Evolutionary conservation across 2,329 filamentous ascomycete genomes (phyloP).

Genomic region (Calonectria multiphialidica): DNA sequence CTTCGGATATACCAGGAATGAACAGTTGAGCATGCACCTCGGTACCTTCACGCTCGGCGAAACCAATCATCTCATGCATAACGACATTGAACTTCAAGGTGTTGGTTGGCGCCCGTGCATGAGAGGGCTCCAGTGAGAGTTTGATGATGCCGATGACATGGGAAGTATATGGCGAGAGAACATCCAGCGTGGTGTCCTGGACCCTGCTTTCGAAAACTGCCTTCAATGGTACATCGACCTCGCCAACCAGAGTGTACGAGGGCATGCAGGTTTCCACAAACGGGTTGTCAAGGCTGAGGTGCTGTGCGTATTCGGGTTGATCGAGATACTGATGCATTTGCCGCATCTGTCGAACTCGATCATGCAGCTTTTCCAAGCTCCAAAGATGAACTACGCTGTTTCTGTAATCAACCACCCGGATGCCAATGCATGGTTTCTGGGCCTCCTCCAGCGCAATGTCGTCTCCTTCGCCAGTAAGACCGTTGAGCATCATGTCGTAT

Average conservation of each 20-base stretch:
- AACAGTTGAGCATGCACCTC: conserved; percentile 98
- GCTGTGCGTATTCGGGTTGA: conserved; percentile 92
- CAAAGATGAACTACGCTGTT: conserved; percentile 89
- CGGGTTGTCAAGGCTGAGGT: conserved; percentile 92
- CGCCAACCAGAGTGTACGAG: conserved; percentile 91
- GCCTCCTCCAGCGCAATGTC: conserved; percentile 85
- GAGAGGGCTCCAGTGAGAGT: conserved; percentile 92
- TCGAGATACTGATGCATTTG: conserved; percentile 98
- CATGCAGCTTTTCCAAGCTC: conserved; percentile 93
- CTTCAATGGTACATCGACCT: conserved; percentile 90
- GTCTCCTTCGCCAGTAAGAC: conserved; percentile 85
- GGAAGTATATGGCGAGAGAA: conserved; percentile 91
- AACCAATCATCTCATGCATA: conserved; percentile 95
- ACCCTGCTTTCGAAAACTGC: conserved; percentile 96
- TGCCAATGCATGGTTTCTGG: conserved; percentile 89
- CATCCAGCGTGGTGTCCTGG: conserved; percentile 92
- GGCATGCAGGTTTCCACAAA: conserved; percentile 94
- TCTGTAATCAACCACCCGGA: conserved; percentile 92
- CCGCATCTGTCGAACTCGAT: conserved; percentile 90
- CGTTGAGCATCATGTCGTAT: conserved; percentile 96
- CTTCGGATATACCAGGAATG: conserved; percentile 88
- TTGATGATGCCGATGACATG: conserved; percentile 92
- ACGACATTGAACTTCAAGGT: conserved; percentile 98
- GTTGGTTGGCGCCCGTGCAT: conserved; percentile 89
- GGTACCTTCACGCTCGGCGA: conserved; percentile 94